Conservation (phyloP, 2,329 filamentous ascomycete genomes). For the Onygena corvina region DNA sequence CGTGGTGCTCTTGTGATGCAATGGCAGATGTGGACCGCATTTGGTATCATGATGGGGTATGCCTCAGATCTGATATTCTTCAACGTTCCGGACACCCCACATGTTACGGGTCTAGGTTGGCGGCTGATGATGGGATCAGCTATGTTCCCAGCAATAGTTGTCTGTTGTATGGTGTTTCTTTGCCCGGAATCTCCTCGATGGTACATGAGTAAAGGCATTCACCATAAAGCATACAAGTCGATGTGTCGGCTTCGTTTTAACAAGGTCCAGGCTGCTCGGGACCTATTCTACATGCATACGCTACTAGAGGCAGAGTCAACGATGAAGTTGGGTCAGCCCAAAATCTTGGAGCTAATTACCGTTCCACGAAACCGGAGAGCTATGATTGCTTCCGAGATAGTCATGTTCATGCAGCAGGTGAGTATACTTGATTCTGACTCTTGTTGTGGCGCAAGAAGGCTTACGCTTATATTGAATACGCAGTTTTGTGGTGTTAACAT, state of each 20-base stretch:
- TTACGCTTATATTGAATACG: neutral
- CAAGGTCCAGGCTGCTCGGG: constrained; percentile 35
- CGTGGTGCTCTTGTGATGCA: constrained; percentile 70
- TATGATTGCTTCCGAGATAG: constrained; percentile 48
- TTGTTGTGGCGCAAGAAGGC: neutral
- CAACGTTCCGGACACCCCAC: constrained; percentile 39
- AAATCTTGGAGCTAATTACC: constrained; percentile 46
- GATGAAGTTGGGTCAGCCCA: constrained; percentile 40
- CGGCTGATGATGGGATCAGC: constrained; percentile 58
- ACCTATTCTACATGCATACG: constrained; percentile 37
- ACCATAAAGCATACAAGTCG: constrained; percentile 32
- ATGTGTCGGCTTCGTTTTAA: constrained; percentile 35
- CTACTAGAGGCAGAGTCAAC: constrained; percentile 50
- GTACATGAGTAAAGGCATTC: constrained; percentile 36
- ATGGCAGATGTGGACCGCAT: constrained; percentile 53
- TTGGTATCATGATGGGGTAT: constrained; percentile 46
- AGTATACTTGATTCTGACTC: constrained; percentile 7
- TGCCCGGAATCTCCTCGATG: constrained; percentile 45
- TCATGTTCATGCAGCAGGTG: constrained; percentile 57
- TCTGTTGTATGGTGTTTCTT: constrained; percentile 49
- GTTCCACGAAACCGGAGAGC: constrained; percentile 52
- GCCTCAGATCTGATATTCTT: constrained; percentile 52
- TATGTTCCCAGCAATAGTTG: constrained; percentile 48
- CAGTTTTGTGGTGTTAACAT: constrained; percentile 42
- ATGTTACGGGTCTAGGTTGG: constrained; percentile 51